Evolutionary conservation across 2,329 filamentous ascomycete species (phyloP), one percentile per base, ranked within the genome.

Genomic region (Aspergillus vadensis): DNA sequence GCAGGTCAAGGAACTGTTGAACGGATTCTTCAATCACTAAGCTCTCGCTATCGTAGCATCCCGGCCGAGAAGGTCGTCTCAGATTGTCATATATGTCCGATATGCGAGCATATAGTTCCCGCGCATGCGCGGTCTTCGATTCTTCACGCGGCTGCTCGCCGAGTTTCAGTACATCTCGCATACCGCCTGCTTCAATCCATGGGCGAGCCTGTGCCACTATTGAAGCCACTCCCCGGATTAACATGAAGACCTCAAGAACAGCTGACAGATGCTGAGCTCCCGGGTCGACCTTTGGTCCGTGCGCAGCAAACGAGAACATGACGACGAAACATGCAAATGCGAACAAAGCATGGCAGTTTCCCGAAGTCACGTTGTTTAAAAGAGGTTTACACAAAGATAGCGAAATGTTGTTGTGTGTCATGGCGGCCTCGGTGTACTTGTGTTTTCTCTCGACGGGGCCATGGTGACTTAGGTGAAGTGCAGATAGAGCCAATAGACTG

Each of bases 341-440:
- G 5, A 64, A 63, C 2, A 64, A 51, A 14, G 62, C 57, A 25
- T 64, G 54, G 6, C 62, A 64, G 14, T 63, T 64, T 43, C 56
- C 50, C 1, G 53, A 41, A 3, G 57, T 63, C 9, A 64, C 53
- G 6, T 53, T 57, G 9, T 47, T 58, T 12, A 64, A 36, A 3
- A 62, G 47, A 4, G 62, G 55, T 2, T 57, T 55, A 23, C 60
- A 60, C 23, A 64, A 38, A 15, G 60, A n/a, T 7, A 64, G 41
- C 1, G 62, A 55, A 8, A 23, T 21, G 39, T 60, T 52, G 14
- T 64, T 54, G 43, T 64, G 60, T 3, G n/a, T 62, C 38, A 60
- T 58, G 21, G 62, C 57, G 2, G 55, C 54, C 14, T 65, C 51
- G 0, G 25, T 53, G 23, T 61, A 63, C 12, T 19, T 39, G 10